Base-by-base conservation (phyloP, 495 filamentous ascomycete genomes). In the Penicillium fimorum region DNA sequence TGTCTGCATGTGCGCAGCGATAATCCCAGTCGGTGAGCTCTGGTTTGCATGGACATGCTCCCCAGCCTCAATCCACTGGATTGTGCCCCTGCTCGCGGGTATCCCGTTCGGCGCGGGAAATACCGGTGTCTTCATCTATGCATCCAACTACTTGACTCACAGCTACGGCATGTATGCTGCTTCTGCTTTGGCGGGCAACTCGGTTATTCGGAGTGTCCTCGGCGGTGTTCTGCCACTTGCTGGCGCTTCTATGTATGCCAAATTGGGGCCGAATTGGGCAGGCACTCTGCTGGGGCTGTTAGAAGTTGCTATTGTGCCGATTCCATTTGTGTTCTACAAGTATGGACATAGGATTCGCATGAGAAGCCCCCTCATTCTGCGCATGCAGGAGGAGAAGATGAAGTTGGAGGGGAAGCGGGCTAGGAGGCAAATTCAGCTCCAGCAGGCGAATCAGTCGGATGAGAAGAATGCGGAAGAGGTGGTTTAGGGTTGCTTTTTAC, bases 31-130 rank as follows among this genome's bases (percentile, higher is more conserved):
- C 33, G 89, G 89, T 47, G 85, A 92, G 68, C 75, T 96, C 5
- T 82, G 82, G 70, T 96, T 96, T 63, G 82, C 84, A 25, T 92
- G 89, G 90, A 96, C 91, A 0, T 89, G 86, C 50, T 78, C 83
- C 0, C 88, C 89, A 0, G 75, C 76, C 0, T 78, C 82, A 4
- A 89, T 92, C 32, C 90, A 87, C 66, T 90, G 88, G 84, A 80
- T 87, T 40, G 74, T 83, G 47, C 87, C 90, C 17, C 85, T 94
- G 59, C 69, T 88, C 5, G 86, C 88, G 5, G 90, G 90, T 20
- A 78, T 95, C 7, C 87, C 87, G 6, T 96, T 93, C 64, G 89
- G 89, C 13, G 75, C 83, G 4, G 91, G 91, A 0, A 94, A 93
- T 60, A 83, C 83, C 2, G 77, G 84, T 3, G 82, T 86, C 50